Evolutionary conservation across 2,329 filamentous ascomycete species (phyloP).

Genomic region (Fusarium protoensiforme): DNA sequence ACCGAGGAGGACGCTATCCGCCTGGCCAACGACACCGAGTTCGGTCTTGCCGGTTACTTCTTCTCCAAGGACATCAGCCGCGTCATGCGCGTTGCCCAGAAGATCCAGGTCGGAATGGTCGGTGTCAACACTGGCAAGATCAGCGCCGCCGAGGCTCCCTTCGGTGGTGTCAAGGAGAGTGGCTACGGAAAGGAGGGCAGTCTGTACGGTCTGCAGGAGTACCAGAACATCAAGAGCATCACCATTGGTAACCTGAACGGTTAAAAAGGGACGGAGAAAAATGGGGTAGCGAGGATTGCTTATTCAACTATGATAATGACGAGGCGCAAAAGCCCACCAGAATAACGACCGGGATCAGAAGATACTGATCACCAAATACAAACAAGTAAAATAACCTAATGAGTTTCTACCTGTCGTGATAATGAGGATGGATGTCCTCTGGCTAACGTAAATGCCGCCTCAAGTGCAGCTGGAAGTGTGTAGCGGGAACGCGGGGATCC

Average conservation of each 20-base stretch:
- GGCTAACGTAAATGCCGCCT: neutral
- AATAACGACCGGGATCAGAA: conserved; percentile 14
- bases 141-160: conserved; percentile 48
- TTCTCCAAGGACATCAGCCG: conserved; percentile 49
- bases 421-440: neutral
- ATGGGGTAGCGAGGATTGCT: conserved; percentile 21
- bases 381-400: conserved; percentile 15
- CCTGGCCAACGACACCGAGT: conserved; percentile 53
- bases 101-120: conserved; percentile 74
- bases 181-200: conserved; percentile 53
- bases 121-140: conserved; percentile 59
- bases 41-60: conserved; percentile 51
- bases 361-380: conserved; percentile 4
- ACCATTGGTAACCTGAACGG: conserved; percentile 44
- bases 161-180: conserved; percentile 51
- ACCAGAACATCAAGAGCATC: conserved; percentile 60
- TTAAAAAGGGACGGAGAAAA: conserved; percentile 17
- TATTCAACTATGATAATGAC: conserved; percentile 42
- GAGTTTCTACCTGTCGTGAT: neutral
- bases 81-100: conserved; percentile 59
- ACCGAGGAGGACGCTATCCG: conserved; percentile 52
- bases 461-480: neutral
- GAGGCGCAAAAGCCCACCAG: conserved; percentile 25
- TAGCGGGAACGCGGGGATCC: neutral
- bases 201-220: conserved; percentile 59